A percentile compares a stretch with the other conserved stretches of the same genome.
Evolutionary conservation across 257 asterid species (phyloP).

Genomic region (Jacaranda mimosifolia): DNA sequence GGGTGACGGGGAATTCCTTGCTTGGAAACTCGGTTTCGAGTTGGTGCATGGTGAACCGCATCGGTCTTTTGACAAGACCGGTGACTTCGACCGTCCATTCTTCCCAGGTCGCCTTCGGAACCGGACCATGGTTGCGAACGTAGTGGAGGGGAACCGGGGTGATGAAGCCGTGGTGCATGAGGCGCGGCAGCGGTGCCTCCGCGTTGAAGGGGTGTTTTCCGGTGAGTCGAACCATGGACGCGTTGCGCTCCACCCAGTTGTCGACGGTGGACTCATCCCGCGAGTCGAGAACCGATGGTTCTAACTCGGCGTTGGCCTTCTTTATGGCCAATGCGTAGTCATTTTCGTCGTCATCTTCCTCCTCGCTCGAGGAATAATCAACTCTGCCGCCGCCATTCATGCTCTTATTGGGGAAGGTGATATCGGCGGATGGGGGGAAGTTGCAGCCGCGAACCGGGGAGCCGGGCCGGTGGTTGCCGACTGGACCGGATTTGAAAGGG

Average conservation of each 20-base stretch:
- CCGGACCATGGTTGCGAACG: slow-evolving; percentile 95
- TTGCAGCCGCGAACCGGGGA: slow-evolving; percentile 69
- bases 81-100: slow-evolving; percentile 85
- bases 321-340: slow-evolving; percentile 43
- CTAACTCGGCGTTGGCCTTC: slow-evolving; percentile 68
- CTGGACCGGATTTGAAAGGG: slow-evolving; percentile 44
- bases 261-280: slow-evolving; percentile 82
- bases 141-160: slow-evolving; percentile 97
- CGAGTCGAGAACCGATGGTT: slow-evolving; percentile 65
- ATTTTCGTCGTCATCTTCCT: slow-evolving; percentile 43
- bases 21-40: slow-evolving; percentile 61
- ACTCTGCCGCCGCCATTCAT: background rate
- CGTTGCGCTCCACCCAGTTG: slow-evolving; percentile 80
- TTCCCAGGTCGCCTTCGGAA: slow-evolving; percentile 67
- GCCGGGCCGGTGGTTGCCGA: slow-evolving; percentile 51
- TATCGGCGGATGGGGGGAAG: slow-evolving; percentile 44
- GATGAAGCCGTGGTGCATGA: slow-evolving; percentile 95
- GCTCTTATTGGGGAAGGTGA: slow-evolving; percentile 31
- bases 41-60: slow-evolving; percentile 71
- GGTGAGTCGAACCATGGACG: slow-evolving; percentile 83
- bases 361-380: slow-evolving; percentile 57
- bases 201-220: slow-evolving; percentile 98
- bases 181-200: slow-evolving; percentile 78
- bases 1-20: slow-evolving; percentile 74
- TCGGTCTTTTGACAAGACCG: slow-evolving; percentile 74